A percentile compares a stretch with the other conserved stretches of the same genome.
These are phyloP conservation scores for Xylariomycetidae sp. DNA, from an alignment of 2,329 filamentous ascomycete genomes.

Conservation along the genomic window DNA sequence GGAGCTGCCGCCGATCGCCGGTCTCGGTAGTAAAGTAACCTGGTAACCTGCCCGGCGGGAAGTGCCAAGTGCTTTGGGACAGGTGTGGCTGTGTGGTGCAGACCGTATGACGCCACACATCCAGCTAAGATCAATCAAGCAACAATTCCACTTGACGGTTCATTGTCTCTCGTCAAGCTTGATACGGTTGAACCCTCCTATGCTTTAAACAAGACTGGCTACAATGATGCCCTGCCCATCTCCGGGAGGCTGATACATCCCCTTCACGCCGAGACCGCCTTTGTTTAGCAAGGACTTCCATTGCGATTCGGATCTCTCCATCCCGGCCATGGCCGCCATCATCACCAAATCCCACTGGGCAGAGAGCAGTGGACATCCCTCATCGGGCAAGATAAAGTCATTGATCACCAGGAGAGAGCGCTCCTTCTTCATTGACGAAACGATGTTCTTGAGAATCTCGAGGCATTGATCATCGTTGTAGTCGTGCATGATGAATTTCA, in stretches of 20 bases:
- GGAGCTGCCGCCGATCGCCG: too few relatives aligned
- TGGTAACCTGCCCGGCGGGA: too few relatives aligned
- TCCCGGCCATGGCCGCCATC: constrained; percentile 9
- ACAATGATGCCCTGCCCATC: background rate
- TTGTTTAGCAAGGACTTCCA: constrained; percentile 11
- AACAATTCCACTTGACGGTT: too few relatives aligned
- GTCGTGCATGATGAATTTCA: constrained; percentile 19
- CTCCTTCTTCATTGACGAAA: constrained; percentile 14
- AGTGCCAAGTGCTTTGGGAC: too few relatives aligned
- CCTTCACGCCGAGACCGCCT: constrained; percentile 8
- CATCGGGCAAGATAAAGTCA: constrained; percentile 18
- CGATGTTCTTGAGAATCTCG: constrained; percentile 10
- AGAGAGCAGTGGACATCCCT: constrained; percentile 4
- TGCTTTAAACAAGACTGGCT: background rate
- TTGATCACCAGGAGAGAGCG: constrained; percentile 26
- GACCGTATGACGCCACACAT: too few relatives aligned
- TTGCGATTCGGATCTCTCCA: constrained; percentile 14
- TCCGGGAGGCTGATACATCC: background rate
- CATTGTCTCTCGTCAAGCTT: too few relatives aligned
- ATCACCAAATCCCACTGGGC: constrained; percentile 17
- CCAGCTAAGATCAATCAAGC: too few relatives aligned
- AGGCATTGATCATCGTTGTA: constrained; percentile 13
- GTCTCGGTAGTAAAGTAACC: too few relatives aligned
- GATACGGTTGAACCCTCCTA: too few relatives aligned
- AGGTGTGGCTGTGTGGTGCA: too few relatives aligned